Conservation (phyloP, 2,329 filamentous ascomycete species). For the Acrocalymma vagum region DNA sequence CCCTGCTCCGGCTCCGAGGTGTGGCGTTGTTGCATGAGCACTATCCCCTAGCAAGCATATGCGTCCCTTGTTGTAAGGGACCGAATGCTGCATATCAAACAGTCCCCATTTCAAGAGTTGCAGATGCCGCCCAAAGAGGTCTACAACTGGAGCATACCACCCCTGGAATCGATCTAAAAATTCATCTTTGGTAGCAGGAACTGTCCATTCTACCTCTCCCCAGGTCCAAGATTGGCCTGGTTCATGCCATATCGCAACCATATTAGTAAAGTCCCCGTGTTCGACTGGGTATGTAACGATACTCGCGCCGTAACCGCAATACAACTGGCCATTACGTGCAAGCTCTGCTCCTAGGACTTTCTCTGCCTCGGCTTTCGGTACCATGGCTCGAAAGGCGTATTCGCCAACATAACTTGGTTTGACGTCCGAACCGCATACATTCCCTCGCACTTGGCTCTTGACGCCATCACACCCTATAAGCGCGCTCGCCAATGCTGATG, state of each 20-base stretch:
- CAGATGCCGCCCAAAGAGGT: conserved; percentile 18
- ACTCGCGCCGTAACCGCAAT: conserved; percentile 65
- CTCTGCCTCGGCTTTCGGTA: conserved; percentile 63
- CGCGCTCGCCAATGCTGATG: conserved; percentile 48
- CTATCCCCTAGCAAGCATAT: conserved; percentile 62
- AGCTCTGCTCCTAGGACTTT: conserved; percentile 57
- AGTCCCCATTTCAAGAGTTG: conserved; percentile 60
- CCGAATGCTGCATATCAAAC: conserved; percentile 58
- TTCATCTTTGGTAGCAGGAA: conserved; percentile 25
- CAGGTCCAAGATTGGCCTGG: conserved; percentile 7
- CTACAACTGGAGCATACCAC: conserved; percentile 21
- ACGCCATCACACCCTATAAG: conserved; percentile 72
- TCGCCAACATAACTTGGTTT: conserved; percentile 62
- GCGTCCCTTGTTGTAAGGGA: conserved; percentile 49
- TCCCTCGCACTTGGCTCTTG: conserved; percentile 61
- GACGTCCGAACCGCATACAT: conserved; percentile 59
- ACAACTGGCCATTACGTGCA: conserved; percentile 61
- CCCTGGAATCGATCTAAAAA: conserved; percentile 21
- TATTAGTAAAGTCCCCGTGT: conserved; percentile 62
- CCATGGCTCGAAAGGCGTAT: conserved; percentile 67
- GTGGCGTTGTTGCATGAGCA: conserved; percentile 62
- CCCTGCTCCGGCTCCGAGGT: conserved; percentile 63
- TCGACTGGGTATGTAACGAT: conserved; percentile 69
- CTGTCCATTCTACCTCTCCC: conserved; percentile 23
- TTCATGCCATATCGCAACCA: conserved; percentile 33